Percentiles rank a stretch among this genome's conserved stretches.
Evolutionary conservation across 2,329 filamentous ascomycete genomes (phyloP).

Genomic region (Zopfia rhizophila): DNA sequence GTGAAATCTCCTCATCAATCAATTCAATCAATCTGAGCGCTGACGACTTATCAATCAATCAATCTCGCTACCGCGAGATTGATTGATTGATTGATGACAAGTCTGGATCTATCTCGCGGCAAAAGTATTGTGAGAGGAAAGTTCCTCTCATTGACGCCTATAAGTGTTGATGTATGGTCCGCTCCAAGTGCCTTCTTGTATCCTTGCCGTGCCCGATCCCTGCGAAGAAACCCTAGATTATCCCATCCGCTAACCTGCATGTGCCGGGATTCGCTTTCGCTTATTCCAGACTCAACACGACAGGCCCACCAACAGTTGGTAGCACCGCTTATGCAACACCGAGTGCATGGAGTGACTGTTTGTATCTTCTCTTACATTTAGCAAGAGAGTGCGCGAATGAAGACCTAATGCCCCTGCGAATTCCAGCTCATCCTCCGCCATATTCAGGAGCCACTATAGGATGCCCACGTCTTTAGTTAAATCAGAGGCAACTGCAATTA

Average conservation of each 20-base stretch:
- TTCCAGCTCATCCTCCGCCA: slow-evolving; percentile 24
- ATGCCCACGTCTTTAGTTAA: slow-evolving; percentile 4
- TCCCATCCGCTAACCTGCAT: slow-evolving; percentile 16
- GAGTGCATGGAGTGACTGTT: slow-evolving; percentile 30
- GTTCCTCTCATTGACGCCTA: too few species aligned
- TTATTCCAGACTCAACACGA: slow-evolving; percentile 17
- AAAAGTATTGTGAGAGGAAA: too few species aligned
- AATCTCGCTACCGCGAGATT: too few species aligned
- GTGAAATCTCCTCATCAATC: too few species aligned
- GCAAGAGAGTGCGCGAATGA: slow-evolving; percentile 37
- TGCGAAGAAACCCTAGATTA: slow-evolving; percentile 11
- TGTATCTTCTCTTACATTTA: slow-evolving; percentile 23
- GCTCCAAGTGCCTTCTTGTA: slow-evolving; percentile 18
- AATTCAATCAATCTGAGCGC: too few species aligned
- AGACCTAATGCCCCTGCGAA: slow-evolving; percentile 31
- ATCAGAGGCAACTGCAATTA: slow-evolving; percentile 26
- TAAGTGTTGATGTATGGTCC: too few species aligned
- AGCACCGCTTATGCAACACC: slow-evolving; percentile 30
- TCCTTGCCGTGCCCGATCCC: slow-evolving; percentile 15
- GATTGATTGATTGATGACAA: too few species aligned
- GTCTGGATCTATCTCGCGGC: too few species aligned
- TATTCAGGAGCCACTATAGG: slow-evolving; percentile 21
- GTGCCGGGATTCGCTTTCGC: slow-evolving; percentile 11
- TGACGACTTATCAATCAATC: too few species aligned
- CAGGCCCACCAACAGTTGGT: slow-evolving; percentile 20